Evolutionary conservation across 1,284 basidiomycete species (phyloP).

Genomic region (Xerocomus amazonicus): DNA sequence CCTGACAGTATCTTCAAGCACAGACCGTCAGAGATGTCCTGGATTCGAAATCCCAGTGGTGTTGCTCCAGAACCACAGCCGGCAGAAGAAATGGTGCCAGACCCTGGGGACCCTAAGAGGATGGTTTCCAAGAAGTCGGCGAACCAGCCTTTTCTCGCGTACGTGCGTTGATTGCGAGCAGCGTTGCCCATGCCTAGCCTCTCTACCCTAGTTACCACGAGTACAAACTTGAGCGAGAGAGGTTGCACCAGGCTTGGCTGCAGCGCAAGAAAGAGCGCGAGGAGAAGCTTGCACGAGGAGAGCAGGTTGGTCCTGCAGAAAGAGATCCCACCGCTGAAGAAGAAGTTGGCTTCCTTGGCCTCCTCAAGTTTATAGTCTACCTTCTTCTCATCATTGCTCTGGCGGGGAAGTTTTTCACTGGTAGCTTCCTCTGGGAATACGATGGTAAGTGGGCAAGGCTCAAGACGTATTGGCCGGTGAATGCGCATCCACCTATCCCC

Average conservation of each 20-base stretch:
- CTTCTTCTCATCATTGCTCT: conserved; percentile 50
- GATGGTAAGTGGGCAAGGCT: conserved; percentile 55
- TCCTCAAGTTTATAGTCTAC: conserved; percentile 67
- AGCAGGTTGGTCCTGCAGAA: conserved; percentile 67
- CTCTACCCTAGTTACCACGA: conserved; percentile 54
- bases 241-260: conserved; percentile 61
- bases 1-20: background rate
- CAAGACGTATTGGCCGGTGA: conserved; percentile 60
- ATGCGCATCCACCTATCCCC: background rate
- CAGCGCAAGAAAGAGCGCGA: conserved; percentile 68
- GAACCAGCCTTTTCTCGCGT: conserved; percentile 80
- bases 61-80: conserved; percentile 16
- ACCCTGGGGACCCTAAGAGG: conserved; percentile 55
- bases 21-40: conserved; percentile 25
- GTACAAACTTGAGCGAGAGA: conserved; percentile 61
- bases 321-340: conserved; percentile 64
- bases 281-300: conserved; percentile 69
- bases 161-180: conserved; percentile 33
- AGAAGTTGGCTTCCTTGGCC: conserved; percentile 60
- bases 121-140: conserved; percentile 74
- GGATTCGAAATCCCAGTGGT: conserved; percentile 31
- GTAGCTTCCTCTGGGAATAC: conserved; percentile 77
- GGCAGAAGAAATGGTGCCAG: conserved; percentile 36
- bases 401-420: conserved; percentile 77
- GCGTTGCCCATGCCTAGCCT: conserved; percentile 12